Base-by-base conservation (phyloP, 2,329 filamentous ascomycete genomes). In the Diaporthe eres region DNA sequence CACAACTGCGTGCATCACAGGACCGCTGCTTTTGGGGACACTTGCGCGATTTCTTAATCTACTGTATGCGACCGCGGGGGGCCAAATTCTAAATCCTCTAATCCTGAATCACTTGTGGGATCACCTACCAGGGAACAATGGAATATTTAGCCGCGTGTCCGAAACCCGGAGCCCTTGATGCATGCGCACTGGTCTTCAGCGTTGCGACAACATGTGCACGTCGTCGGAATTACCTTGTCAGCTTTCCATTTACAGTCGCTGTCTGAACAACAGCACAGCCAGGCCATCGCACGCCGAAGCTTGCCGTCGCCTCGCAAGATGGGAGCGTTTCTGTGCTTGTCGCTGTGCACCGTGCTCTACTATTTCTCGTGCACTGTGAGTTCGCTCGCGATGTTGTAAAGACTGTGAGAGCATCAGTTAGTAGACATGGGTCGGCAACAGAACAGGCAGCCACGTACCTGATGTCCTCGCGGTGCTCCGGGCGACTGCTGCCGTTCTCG, bases 361-460 rank as follows among this genome's bases (percentile, higher is more conserved):
- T 37, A 44, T 17, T 63, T 63, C 37, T 63, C 60, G 39, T 65
- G 60, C 39, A 65, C 39, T 31, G 60, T 65, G 60, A 65, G 60
- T 31, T 78, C 77, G 39, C 51, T 78, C 10, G 77, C 78, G 25
- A 77, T n/a, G 71, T 79, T 79, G 47, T 79, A 78, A 25, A 79
- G 68, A 72, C 78, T 79, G n/a, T 22, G 31, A 42, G 9, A 58
- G 77, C 22, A 77, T 61, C 57, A 53, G 34, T 65, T 25, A 60
- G 42, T n/a, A 67, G 37, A 42, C n/a, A 44, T 70, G 22, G 3
- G 34, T 51, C 19, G n/a, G 31, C 42, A 49, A 67, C 22, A 55
- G 39, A 15, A 19, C 31, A n/a, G 22, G 15, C 13, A 74, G 31
- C 39, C 42, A 77, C 81, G 65, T 81, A 83, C 82, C 75, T 78